Percentiles rank a stretch among this genome's conserved stretches.
Conservation (phyloP, 2,329 filamentous ascomycete species). For the Fusarium sp. region DNA sequence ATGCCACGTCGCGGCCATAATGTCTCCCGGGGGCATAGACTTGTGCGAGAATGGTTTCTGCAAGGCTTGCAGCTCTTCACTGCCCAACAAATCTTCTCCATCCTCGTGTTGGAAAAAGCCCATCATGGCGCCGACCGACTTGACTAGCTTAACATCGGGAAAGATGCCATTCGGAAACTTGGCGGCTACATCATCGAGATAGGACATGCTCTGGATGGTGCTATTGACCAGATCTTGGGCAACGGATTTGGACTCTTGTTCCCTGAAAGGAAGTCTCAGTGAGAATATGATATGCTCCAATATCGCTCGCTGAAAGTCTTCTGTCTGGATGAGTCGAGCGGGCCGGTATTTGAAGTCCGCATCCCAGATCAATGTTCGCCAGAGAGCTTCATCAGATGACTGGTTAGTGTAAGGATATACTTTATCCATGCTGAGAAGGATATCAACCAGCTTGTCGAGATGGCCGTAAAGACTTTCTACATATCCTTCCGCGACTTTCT, state of each 20-base stretch:
- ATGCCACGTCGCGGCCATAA: not conserved
- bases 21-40: not conserved
- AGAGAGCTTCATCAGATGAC: not conserved
- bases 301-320: not conserved
- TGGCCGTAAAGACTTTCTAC: not conserved
- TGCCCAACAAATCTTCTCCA: accelerated
- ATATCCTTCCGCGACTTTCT: not conserved
- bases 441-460: accelerated
- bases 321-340: not conserved
- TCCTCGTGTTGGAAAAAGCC: not conserved
- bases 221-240: accelerated
- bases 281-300: not conserved
- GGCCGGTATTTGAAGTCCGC: not conserved
- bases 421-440: not conserved
- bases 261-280: not conserved
- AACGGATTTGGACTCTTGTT: not conserved
- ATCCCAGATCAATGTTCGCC: constrained; percentile 14
- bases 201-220: accelerated
- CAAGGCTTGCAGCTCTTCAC: not conserved
- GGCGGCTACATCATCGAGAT: not conserved
- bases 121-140: accelerated
- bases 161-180: constrained; percentile 5
- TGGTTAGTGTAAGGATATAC: not conserved
- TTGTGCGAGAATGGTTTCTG: accelerated
- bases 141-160: not conserved